These are phyloP conservation scores for Alternaria longipes DNA, from an alignment of 2,329 filamentous ascomycete genomes.

Conservation along the genomic window DNA sequence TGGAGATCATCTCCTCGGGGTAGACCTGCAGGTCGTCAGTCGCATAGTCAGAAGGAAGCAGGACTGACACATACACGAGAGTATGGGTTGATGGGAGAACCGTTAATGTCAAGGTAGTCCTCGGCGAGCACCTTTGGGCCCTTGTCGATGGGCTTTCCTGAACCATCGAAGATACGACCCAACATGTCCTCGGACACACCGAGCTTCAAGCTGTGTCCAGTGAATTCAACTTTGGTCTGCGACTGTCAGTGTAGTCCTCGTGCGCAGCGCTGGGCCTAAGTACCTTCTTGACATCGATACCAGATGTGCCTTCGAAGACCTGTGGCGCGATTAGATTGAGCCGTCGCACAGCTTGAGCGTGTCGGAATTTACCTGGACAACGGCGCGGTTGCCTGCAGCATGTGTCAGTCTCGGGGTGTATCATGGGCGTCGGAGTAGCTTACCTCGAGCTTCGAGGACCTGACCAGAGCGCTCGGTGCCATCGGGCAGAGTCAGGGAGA, in stretches of 20 bases:
- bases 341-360: background rate
- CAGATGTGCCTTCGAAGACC: conserved; percentile 97
- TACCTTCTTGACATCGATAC: conserved; percentile 97
- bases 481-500: conserved; percentile 93
- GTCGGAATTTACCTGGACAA: conserved; percentile 78
- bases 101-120: conserved; percentile 99
- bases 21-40: conserved; percentile 73
- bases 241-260: conserved; percentile 34
- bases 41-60: conserved; percentile 22
- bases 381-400: conserved; percentile 80
- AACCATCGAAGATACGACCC: conserved; percentile 98
- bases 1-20: conserved; percentile 99
- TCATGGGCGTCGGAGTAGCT: conserved; percentile 28
- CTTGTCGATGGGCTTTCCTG: conserved; percentile 97
- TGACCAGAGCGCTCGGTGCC: conserved; percentile 92
- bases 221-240: conserved; percentile 96
- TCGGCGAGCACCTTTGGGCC: conserved; percentile 97
- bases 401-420: conserved; percentile 25
- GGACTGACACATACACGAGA: conserved; percentile 75
- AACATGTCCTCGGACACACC: conserved; percentile 99
- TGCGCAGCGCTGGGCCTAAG: conserved; percentile 16
- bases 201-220: conserved; percentile 95
- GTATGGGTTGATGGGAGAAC: conserved; percentile 97
- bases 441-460: conserved; percentile 97
- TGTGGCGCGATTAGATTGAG: conserved; percentile 55